These are phyloP conservation scores for Cercospora zeina DNA, from an alignment of 2,329 filamentous ascomycete species.

Conservation along the genomic window DNA sequence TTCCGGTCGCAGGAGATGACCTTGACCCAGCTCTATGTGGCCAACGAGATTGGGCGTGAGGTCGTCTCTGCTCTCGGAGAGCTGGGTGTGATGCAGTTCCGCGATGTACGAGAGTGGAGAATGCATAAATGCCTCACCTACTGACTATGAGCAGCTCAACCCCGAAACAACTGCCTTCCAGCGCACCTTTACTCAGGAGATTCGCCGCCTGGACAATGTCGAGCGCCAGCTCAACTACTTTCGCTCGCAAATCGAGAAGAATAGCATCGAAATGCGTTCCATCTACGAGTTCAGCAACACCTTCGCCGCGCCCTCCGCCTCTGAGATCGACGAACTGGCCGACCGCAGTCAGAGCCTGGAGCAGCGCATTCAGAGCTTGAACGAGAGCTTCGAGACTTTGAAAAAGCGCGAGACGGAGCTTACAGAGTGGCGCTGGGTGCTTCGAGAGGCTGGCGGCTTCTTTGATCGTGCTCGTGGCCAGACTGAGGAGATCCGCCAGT, in stretches of 20 bases:
- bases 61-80: constrained; percentile 95
- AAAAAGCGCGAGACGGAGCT: constrained; percentile 97
- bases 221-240: constrained; percentile 97
- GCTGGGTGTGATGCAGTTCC: constrained; percentile 92
- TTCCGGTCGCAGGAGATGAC: constrained; percentile 99
- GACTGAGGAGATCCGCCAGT: constrained; percentile 93
- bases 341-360: constrained; percentile 92
- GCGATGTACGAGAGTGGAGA: constrained; percentile 71
- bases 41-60: constrained; percentile 97
- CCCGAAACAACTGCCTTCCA: constrained; percentile 92
- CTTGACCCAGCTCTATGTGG: constrained; percentile 99
- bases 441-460: constrained; percentile 94
- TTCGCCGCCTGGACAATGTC: constrained; percentile 94
- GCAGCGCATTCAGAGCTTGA: constrained; percentile 84
- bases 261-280: constrained; percentile 78
- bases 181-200: constrained; percentile 95
- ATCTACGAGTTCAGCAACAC: constrained; percentile 84
- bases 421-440: constrained; percentile 97
- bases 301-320: constrained; percentile 81
- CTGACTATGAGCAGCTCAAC: constrained; percentile 67
- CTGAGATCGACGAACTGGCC: constrained; percentile 93
- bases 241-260: constrained; percentile 92
- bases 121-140: constrained; percentile 18
- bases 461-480: constrained; percentile 95
- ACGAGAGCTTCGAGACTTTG: constrained; percentile 97